Evolutionary conservation across 306 rosid genomes (phyloP), one percentile per base, ranked within the genome.

Genomic region (Fragaria iinumae): DNA sequence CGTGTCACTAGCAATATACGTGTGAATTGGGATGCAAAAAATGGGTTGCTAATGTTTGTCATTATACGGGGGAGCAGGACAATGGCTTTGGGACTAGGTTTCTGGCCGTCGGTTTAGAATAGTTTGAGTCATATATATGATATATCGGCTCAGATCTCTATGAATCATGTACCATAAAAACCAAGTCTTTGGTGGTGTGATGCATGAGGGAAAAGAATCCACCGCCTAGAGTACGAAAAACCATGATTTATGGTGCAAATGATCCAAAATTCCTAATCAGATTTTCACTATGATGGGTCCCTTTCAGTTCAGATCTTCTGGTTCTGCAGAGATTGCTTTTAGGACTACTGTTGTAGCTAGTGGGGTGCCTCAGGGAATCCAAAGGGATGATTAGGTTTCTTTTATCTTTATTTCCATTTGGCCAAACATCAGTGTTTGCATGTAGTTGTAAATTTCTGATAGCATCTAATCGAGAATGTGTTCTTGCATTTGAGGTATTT

Each of bases 301-400:
- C 76, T 2, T 47, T 3, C 69, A 12, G 45, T 55, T 10, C 76
- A 68, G 66, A 39, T 63, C 56, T 69, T 56, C 57, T 36, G 38
- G 41, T 76, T 45, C 52, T 50, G 73, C 76, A 43, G 67, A 29
- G 69, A 45, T n/a, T 72, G 73, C 50, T 75, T 81, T 59, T 76
- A n/a, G 65, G 57, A 45, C 63, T 12, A 44, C 76, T 67, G 63
- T 77, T 60, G 77, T 77, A 39, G 43, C 72, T 75, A 74, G 73
- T 82, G 73, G 83, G 56, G 73, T 67, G 50, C 67, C 79, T 76
- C 73, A 81, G 84, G 86, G 92, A 80, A 91, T 87, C 93, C 87
- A 53, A 86, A 78, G 91, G 56, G 69, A 16, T 38, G 43, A 53
- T 56, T 36, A 23, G 1, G 41, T 18, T 11, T 21, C 32, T 63